A percentile compares a stretch with the other conserved stretches of the same genome.
phyloP scores from a whole-genome alignment of 2,329 filamentous ascomycete species.

The Esteya vermicola region DNA sequence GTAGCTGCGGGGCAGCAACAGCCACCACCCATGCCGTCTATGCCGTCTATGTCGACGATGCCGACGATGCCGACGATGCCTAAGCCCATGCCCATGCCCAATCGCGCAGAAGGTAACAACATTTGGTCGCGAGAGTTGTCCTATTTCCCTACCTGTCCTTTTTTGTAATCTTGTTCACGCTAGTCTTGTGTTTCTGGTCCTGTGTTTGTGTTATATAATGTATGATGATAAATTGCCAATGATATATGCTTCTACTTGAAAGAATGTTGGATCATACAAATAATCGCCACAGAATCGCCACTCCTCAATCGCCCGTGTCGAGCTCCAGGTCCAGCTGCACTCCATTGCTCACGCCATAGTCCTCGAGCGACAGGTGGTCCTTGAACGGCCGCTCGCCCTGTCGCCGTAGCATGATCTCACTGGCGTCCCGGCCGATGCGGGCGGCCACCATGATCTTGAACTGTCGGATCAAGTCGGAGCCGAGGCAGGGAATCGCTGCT shows the following conservation, averaged over 20 bases:
- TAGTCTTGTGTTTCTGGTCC: too few relatives aligned
- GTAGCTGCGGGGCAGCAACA: background rate
- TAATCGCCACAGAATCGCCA: too few relatives aligned
- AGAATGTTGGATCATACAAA: too few relatives aligned
- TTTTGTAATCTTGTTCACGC: too few relatives aligned
- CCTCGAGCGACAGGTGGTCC: conserved; percentile 71
- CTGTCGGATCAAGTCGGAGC: conserved; percentile 67
- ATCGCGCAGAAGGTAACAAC: too few relatives aligned
- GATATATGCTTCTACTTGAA: background rate
- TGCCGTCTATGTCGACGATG: background rate
- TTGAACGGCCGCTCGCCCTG: conserved; percentile 92
- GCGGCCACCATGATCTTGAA: conserved; percentile 89
- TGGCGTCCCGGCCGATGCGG: conserved; percentile 73
- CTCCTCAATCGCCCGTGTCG: conserved; percentile 40
- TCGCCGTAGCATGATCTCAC: conserved; percentile 82
- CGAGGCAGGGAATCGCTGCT: conserved; percentile 78
- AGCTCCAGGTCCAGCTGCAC: conserved; percentile 55
- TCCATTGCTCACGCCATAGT: conserved; percentile 90
- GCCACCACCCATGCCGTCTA: background rate
- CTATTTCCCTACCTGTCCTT: too few relatives aligned
- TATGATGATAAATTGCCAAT: too few relatives aligned
- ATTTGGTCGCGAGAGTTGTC: too few relatives aligned
- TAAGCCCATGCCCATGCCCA: too few relatives aligned
- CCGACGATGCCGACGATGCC: too few relatives aligned
- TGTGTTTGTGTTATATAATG: too few relatives aligned